These are phyloP conservation scores for Pseudoturritis turrita DNA, from an alignment of 345 rosid genomes.

Conservation along the genomic window DNA sequence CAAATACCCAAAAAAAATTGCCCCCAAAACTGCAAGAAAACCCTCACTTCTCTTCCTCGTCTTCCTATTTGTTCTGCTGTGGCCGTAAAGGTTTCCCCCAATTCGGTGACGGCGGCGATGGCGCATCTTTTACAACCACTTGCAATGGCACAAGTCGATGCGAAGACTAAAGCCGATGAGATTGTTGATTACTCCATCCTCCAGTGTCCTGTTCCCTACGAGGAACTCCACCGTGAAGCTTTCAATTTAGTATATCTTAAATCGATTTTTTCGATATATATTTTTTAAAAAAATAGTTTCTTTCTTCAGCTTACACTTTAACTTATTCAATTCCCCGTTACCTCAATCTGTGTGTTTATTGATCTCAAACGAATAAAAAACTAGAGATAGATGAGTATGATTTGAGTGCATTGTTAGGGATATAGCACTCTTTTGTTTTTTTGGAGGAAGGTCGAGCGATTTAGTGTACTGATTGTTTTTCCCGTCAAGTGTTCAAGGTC, in stretches of 20 bases:
- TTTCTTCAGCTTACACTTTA: neutral
- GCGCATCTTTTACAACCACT: constrained; percentile 50
- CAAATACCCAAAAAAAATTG: constrained; percentile 13
- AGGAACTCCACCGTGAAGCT: constrained; percentile 92
- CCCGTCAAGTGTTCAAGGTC: neutral
- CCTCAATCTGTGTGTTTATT: neutral
- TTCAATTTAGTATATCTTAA: constrained; percentile 46
- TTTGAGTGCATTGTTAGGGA: neutral
- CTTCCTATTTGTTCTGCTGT: neutral
- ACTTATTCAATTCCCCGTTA: neutral
- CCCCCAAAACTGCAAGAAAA: constrained; percentile 19
- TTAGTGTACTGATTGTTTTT: neutral
- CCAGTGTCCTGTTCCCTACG: constrained; percentile 88
- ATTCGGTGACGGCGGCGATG: constrained; percentile 37
- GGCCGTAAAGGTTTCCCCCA: constrained; percentile 17
- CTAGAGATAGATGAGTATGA: neutral
- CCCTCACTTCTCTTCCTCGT: neutral
- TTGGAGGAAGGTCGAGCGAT: neutral
- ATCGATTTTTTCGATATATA: neutral
- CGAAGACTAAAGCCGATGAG: constrained; percentile 36
- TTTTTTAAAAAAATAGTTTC: neutral
- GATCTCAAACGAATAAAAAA: neutral
- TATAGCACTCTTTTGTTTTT: neutral
- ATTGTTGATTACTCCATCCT: constrained; percentile 69
- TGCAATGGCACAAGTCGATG: constrained; percentile 27